Percentiles rank a stretch among this genome's conserved stretches.
Conservation (phyloP, 1,139 yeast genomes). For the Candida smagusa region DNA sequence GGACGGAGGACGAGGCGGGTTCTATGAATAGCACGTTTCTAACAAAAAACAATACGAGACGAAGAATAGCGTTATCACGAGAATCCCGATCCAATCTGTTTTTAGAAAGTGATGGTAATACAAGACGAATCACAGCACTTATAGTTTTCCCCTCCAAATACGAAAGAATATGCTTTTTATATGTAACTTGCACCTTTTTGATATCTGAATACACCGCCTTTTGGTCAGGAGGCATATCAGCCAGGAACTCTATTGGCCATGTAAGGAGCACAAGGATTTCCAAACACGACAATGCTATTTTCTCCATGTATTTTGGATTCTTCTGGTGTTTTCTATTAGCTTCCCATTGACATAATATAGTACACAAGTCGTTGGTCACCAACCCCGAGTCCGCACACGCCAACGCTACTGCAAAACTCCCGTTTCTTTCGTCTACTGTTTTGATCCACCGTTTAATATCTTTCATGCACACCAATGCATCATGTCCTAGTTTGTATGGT, state of each 20-base stretch:
- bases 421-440: conserved; percentile 71
- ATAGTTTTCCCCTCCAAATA: conserved; percentile 61
- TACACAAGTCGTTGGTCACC: conserved; percentile 67
- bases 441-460: conserved; percentile 87
- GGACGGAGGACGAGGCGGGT: conserved; percentile 55
- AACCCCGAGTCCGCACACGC: conserved; percentile 84
- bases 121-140: conserved; percentile 67
- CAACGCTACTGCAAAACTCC: conserved; percentile 75
- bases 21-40: conserved; percentile 76
- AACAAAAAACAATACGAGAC: conserved; percentile 68
- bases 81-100: conserved; percentile 57
- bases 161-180: conserved; percentile 66
- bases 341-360: conserved; percentile 75
- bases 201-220: conserved; percentile 56
- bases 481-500: conserved; percentile 82
- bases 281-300: conserved; percentile 65
- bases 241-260: conserved; percentile 63
- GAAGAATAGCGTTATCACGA: conserved; percentile 70
- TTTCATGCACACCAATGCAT: conserved; percentile 83
- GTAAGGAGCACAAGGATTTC: conserved; percentile 83
- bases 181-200: conserved; percentile 61
- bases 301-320: conserved; percentile 44
- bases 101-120: conserved; percentile 61
- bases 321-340: conserved; percentile 27
- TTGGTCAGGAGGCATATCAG: conserved; percentile 54